Conservation (phyloP, 2,329 filamentous ascomycete species). For the Chrysoporthe puriensis region DNA sequence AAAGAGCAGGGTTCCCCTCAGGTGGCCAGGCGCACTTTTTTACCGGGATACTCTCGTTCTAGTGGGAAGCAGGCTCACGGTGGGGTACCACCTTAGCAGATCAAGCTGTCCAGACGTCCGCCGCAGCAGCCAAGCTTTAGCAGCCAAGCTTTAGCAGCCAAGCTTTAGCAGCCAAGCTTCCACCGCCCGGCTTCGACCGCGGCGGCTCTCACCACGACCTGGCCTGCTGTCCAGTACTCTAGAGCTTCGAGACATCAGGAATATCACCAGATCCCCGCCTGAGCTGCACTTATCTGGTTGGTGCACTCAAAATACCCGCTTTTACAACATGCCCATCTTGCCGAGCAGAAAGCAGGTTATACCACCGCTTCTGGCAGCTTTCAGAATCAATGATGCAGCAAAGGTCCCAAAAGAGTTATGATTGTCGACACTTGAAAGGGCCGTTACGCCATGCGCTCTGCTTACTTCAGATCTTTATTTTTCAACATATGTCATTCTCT, state of each 20-base stretch:
- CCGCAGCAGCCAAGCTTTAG: not conserved
- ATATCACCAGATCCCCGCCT: not conserved
- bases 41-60: not conserved
- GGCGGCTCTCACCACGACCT: too few relatives aligned
- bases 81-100: constrained; percentile 3
- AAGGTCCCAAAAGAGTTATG: not conserved
- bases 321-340: not conserved
- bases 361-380: not conserved
- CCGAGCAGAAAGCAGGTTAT: not conserved
- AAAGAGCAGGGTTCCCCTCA: constrained; percentile 17
- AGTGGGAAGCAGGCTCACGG: not conserved
- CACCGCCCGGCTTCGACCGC: not conserved
- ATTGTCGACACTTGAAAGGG: not conserved
- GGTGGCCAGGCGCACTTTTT: constrained; percentile 4
- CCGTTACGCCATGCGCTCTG: not conserved
- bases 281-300: not conserved
- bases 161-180: not conserved
- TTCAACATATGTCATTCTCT: not conserved
- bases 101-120: not conserved
- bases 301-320: not conserved
- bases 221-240: not conserved
- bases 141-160: not conserved
- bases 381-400: constrained; percentile 1
- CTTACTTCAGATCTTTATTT: not conserved
- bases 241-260: not conserved